These are phyloP conservation scores for Xerocomus potaroensis DNA, from an alignment of 768 basidiomycete species.

Conservation along the genomic window DNA sequence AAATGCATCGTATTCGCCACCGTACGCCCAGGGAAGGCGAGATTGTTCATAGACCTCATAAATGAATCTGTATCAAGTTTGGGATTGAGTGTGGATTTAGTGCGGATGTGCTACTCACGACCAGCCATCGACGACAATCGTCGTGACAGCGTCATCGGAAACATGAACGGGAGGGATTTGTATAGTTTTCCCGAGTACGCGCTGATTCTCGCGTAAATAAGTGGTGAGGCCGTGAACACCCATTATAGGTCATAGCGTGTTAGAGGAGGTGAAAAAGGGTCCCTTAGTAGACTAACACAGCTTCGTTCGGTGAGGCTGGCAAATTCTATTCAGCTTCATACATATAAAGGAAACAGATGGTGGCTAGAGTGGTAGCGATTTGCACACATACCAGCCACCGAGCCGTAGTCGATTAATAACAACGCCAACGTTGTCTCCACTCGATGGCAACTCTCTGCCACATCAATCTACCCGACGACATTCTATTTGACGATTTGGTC, in stretches of 20 bases:
- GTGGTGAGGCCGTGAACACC: slow-evolving; percentile 52
- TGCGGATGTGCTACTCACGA: slow-evolving; percentile 55
- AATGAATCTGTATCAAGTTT: slow-evolving; percentile 55
- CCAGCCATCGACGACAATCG: slow-evolving; percentile 79
- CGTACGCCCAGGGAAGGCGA: slow-evolving; percentile 77
- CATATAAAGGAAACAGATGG: too few relatives aligned
- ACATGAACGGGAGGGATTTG: slow-evolving; percentile 20
- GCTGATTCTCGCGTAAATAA: slow-evolving; percentile 45
- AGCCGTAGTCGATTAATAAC: too few relatives aligned
- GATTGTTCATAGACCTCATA: slow-evolving; percentile 60
- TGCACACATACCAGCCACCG: too few relatives aligned
- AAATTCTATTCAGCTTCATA: too few relatives aligned
- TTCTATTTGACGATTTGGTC: too few relatives aligned
- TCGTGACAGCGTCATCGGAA: slow-evolving; percentile 25
- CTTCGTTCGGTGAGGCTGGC: too few relatives aligned
- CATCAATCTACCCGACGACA: too few relatives aligned
- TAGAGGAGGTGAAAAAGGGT: too few relatives aligned
- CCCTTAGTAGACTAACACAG: too few relatives aligned
- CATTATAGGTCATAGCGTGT: slow-evolving; percentile 30
- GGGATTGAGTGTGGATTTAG: slow-evolving; percentile 6
- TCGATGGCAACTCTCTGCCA: too few relatives aligned
- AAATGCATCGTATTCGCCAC: slow-evolving; percentile 71
- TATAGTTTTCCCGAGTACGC: slow-evolving; percentile 35
- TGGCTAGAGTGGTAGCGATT: too few relatives aligned
- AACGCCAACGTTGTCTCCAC: too few relatives aligned